Conservation (phyloP, 495 filamentous ascomycete species). For the Hypoxylon cercidicola region DNA sequence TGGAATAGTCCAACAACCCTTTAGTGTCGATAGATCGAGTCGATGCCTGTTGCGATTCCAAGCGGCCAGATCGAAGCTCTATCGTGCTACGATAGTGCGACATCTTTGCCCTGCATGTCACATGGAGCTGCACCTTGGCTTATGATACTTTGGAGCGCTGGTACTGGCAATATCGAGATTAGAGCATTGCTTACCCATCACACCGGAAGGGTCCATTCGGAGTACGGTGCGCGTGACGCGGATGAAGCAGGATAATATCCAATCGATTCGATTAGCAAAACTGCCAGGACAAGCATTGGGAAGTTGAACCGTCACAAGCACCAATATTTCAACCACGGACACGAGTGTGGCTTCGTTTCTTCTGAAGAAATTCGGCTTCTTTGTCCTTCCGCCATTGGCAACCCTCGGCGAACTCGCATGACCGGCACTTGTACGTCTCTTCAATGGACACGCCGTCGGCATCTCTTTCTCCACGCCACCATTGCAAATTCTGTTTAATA, state of each 20-base stretch:
- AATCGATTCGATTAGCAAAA: too few relatives aligned
- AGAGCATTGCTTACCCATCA: neutral
- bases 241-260: too few relatives aligned
- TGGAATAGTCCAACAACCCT: neutral
- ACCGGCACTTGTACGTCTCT: slow-evolving; percentile 88
- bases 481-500: slow-evolving; percentile 74
- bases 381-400: slow-evolving; percentile 64
- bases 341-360: slow-evolving; percentile 24
- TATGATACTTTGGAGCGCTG: neutral
- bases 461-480: slow-evolving; percentile 85
- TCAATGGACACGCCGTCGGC: slow-evolving; percentile 85
- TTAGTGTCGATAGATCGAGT: neutral
- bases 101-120: neutral
- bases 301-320: neutral
- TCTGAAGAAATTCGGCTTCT: slow-evolving; percentile 45
- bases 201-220: too few relatives aligned
- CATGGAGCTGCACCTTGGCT: neutral
- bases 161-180: neutral
- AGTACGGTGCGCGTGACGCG: too few relatives aligned
- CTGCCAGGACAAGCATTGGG: neutral
- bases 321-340: neutral
- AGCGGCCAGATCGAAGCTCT: neutral
- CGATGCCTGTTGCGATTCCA: neutral
- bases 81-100: neutral
- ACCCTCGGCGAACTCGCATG: slow-evolving; percentile 64